A percentile compares a stretch with the other conserved stretches of the same genome.
Conservation (phyloP, 768 basidiomycete genomes). For the Suillus paluster region DNA sequence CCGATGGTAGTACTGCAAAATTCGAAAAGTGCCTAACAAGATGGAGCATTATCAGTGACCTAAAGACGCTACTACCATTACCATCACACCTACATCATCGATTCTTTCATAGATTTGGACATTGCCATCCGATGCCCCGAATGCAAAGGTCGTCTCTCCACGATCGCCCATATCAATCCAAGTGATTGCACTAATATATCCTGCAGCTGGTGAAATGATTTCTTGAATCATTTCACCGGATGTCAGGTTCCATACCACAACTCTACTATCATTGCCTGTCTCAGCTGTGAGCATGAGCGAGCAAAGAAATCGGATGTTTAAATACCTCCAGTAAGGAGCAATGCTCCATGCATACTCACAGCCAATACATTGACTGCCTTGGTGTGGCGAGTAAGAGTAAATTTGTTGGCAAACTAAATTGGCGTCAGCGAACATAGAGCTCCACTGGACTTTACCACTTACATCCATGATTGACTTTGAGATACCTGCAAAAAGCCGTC, state of each 20-base stretch:
- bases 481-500: not conserved
- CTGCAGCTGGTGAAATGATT: not conserved
- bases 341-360: not conserved
- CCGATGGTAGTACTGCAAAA: not conserved
- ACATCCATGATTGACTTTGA: not conserved
- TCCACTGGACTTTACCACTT: not conserved
- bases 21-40: not conserved
- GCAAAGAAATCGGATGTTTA: not conserved
- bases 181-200: not conserved
- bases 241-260: not conserved
- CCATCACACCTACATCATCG: not conserved
- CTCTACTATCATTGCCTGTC: not conserved
- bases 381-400: not conserved
- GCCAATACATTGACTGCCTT: not conserved
- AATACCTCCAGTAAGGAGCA: slow-evolving; percentile 6
- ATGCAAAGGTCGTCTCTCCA: not conserved
- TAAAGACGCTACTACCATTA: not conserved
- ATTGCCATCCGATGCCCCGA: not conserved
- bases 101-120: not conserved
- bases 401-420: not conserved
- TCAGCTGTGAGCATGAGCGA: not conserved
- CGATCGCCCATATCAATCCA: not conserved
- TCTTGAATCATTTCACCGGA: not conserved
- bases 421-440: not conserved
- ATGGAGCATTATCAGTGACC: not conserved